phyloP scores from a whole-genome alignment of 2,329 filamentous ascomycete genomes.

The Fusarium agapanthi region DNA sequence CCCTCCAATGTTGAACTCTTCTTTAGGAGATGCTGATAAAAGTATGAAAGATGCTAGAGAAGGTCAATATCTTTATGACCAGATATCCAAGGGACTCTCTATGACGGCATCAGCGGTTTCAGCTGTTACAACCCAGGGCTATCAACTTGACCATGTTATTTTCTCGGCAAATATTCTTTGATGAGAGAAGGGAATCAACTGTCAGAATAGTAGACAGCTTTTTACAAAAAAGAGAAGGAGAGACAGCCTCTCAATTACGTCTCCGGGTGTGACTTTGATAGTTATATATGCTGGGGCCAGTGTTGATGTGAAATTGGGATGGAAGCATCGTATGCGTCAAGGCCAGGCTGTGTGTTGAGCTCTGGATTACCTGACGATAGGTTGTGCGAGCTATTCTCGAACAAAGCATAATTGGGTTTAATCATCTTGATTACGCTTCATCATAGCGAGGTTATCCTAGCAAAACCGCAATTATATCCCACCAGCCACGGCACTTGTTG shows the following conservation, averaged over 20 bases:
- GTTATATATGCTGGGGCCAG: not conserved
- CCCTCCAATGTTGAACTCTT: not conserved
- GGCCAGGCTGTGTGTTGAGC: not conserved
- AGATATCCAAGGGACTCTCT: not conserved
- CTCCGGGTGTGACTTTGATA: not conserved
- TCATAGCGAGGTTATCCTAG: not conserved
- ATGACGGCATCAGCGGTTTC: not conserved
- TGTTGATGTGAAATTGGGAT: no score
- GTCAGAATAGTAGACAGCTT: not conserved
- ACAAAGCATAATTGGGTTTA: not conserved
- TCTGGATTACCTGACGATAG: not conserved
- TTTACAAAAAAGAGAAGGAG: conserved; percentile 16
- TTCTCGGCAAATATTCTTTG: not conserved
- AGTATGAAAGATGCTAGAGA: not conserved
- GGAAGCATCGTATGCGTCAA: no score
- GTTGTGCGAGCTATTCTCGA: not conserved
- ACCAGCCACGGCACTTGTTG: not conserved
- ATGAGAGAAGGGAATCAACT: not conserved
- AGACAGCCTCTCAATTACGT: not conserved
- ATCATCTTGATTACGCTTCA: not conserved
- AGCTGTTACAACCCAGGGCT: not conserved
- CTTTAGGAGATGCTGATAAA: not conserved
- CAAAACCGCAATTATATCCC: not conserved
- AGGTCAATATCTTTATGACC: not conserved
- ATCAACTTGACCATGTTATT: conserved; percentile 1